phyloP scores from a whole-genome alignment of 2,329 filamentous ascomycete genomes.

The Trichothecium sympodiale region DNA sequence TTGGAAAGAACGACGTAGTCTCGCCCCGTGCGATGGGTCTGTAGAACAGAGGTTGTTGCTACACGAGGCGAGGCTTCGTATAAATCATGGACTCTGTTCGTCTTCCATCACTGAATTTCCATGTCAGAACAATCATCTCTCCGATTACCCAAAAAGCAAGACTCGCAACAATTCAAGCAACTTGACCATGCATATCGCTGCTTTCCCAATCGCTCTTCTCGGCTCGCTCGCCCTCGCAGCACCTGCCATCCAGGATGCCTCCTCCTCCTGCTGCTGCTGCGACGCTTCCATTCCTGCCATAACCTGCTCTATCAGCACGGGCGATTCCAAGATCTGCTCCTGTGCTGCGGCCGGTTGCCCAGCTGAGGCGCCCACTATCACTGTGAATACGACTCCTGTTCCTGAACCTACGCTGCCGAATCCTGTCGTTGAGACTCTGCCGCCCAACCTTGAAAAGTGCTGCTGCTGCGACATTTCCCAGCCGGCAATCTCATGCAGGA shows the following conservation, averaged over 20 bases:
- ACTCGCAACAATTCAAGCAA: too few relatives aligned
- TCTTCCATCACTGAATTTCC: neutral
- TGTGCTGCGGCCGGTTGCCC: constrained; percentile 10
- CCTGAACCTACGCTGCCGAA: constrained; percentile 3
- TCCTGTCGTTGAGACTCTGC: too few relatives aligned
- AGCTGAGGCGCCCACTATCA: constrained; percentile 9
- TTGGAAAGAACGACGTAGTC: too few relatives aligned
- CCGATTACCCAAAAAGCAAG: too few relatives aligned
- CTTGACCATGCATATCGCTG: constrained; percentile 5
- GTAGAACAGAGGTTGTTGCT: too few relatives aligned
- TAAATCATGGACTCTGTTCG: too few relatives aligned
- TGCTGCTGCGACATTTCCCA: constrained; percentile 21
- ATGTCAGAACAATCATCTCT: too few relatives aligned
- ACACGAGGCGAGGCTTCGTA: too few relatives aligned
- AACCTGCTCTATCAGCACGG: constrained; percentile 11
- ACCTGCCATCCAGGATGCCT: constrained; percentile 10
- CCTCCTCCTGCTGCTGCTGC: constrained; percentile 28
- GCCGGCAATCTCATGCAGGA: constrained; percentile 13
- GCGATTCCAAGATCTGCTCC: constrained; percentile 1
- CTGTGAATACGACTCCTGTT: neutral
- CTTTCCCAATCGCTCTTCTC: constrained; percentile 1
- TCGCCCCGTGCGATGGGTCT: too few relatives aligned
- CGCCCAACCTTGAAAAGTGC: constrained; percentile 10
- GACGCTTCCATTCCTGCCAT: constrained; percentile 13
- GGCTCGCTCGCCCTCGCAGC: constrained; percentile 10